Percentiles rank a stretch among this genome's conserved stretches.
Conservation (phyloP, 805 yeast genomes). For the Saccharomycopsis guyanensis region DNA sequence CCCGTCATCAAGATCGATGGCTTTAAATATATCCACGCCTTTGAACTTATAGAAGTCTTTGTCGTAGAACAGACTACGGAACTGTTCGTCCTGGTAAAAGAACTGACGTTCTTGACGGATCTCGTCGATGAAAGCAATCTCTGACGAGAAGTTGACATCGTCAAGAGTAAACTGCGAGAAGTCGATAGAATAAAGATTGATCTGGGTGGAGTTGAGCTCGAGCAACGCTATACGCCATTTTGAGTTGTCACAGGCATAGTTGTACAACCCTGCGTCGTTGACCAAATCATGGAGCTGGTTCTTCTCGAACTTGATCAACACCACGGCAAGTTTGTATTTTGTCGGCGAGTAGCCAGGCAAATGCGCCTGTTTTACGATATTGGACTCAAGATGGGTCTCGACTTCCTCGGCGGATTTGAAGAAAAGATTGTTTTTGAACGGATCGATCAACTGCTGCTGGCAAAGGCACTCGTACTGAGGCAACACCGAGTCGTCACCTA, state of each 20-base stretch:
- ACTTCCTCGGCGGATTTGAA: slow-evolving; percentile 14
- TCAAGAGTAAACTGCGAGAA: slow-evolving; percentile 3
- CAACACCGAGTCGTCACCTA: not conserved
- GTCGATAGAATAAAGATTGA: slow-evolving; percentile 15
- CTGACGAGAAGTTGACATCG: slow-evolving; percentile 4
- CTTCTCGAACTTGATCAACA: slow-evolving; percentile 18
- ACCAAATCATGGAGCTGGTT: slow-evolving; percentile 12
- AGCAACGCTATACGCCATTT: slow-evolving; percentile 17
- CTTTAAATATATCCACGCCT: slow-evolving; percentile 14
- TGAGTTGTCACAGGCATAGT: slow-evolving; percentile 5
- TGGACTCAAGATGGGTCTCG: slow-evolving; percentile 12
- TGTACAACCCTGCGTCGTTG: slow-evolving; percentile 6
- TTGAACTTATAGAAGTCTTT: slow-evolving; percentile 9
- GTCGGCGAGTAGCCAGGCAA: slow-evolving; percentile 17
- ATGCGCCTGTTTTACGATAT: slow-evolving; percentile 5
- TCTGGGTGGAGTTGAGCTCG: slow-evolving; percentile 19
- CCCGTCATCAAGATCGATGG: slow-evolving; percentile 18
- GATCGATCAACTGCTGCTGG: slow-evolving; percentile 6
- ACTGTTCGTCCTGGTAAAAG: slow-evolving; percentile 5
- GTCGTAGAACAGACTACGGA: slow-evolving; percentile 7
- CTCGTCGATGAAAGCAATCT: slow-evolving; percentile 1
- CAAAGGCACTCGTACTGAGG: slow-evolving; percentile 10
- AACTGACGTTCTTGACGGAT: slow-evolving; percentile 8
- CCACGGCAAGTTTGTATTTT: slow-evolving; percentile 15
- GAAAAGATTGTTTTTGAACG: slow-evolving; percentile 9